Conservation (phyloP, 164 flowering plant genomes). For the Nelumbo lutea region DNA sequence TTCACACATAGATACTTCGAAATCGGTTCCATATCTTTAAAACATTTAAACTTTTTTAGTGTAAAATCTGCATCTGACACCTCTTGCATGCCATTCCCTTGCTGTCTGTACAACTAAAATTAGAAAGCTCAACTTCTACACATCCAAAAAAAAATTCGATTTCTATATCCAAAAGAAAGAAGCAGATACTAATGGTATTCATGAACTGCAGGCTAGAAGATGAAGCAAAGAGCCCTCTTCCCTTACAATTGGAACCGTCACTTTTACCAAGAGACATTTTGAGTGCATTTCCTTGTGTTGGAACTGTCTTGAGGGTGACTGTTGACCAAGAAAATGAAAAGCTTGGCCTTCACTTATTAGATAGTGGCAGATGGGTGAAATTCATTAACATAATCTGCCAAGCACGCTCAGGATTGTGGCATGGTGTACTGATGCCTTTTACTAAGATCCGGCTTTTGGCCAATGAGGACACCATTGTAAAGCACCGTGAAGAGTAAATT, state of each 20-base stretch:
- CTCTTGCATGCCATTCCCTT: no score
- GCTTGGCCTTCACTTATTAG: conserved; percentile 30
- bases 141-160: not conserved
- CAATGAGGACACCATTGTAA: conserved; percentile 36
- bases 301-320: conserved; percentile 60
- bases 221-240: conserved; percentile 48
- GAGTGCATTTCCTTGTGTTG: conserved; percentile 60
- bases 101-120: no score
- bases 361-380: conserved; percentile 60
- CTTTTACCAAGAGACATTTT: conserved; percentile 51
- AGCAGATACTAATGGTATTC: conserved; percentile 1
- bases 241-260: conserved; percentile 46
- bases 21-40: no score
- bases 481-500: conserved; percentile 41
- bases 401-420: conserved; percentile 54
- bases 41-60: no score
- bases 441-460: conserved; percentile 49
- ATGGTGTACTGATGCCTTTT: conserved; percentile 40
- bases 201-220: conserved; percentile 42
- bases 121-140: no score
- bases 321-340: conserved; percentile 32
- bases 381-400: conserved; percentile 39
- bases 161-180: not conserved
- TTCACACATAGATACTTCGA: no score
- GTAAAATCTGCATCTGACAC: no score